A percentile compares a stretch with the other conserved stretches of the same genome.
Evolutionary conservation across 257 asterid species (phyloP).

Genomic region (Przewalskia tangutica): DNA sequence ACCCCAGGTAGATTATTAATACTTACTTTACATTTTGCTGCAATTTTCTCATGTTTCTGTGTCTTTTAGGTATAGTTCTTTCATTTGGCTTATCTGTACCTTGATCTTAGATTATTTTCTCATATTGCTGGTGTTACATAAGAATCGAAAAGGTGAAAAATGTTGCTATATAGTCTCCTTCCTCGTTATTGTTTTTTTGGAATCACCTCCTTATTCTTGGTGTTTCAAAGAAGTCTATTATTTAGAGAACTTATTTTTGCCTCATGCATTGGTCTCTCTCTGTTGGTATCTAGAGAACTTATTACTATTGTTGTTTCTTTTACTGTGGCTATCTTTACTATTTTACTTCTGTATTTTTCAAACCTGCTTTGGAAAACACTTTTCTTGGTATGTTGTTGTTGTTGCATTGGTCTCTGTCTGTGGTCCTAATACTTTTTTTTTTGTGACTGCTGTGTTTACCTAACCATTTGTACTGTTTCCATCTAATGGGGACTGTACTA

Average conservation of each 20-base stretch:
- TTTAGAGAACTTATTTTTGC: no score
- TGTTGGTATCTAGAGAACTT: no score
- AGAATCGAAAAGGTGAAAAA: neutral
- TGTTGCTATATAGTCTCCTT: neutral
- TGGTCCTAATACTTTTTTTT: neutral
- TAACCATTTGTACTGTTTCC: neutral
- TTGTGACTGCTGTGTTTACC: neutral
- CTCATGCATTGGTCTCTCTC: no score
- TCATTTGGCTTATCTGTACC: neutral
- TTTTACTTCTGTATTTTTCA: no score
- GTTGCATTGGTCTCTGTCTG: neutral
- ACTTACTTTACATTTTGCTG: no score
- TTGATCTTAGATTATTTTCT: neutral
- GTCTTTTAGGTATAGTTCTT: neutral
- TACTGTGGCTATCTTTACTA: no score
- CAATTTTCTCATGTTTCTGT: neutral
- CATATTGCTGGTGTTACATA: neutral
- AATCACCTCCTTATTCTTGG: neutral
- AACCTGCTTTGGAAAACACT: no score
- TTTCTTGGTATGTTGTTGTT: no score
- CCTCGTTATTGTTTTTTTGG: neutral
- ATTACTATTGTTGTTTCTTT: no score
- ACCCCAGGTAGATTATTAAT: conserved; percentile 56
- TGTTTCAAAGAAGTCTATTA: neutral
- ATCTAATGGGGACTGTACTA: neutral